A percentile compares a stretch with the other conserved stretches of the same genome.
Evolutionary conservation across 768 basidiomycete genomes (phyloP).

Genomic region (Ramaria sp.): DNA sequence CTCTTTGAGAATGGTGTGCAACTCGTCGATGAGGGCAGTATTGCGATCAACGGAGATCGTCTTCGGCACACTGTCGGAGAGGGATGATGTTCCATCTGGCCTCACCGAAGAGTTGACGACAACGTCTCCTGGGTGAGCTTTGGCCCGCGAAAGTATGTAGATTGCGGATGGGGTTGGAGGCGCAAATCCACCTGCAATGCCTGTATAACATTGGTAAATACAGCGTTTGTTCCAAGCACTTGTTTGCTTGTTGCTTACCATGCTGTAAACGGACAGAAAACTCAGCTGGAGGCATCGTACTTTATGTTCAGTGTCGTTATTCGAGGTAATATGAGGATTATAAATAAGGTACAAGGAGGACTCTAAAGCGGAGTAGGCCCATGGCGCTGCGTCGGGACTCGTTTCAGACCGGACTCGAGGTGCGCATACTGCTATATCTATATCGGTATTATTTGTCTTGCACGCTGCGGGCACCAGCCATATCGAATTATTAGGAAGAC

Average conservation of each 20-base stretch:
- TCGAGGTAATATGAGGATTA: too few species aligned
- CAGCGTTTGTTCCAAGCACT: too few species aligned
- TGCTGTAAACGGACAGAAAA: conserved; percentile 3
- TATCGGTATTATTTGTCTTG: too few species aligned
- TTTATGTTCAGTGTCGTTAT: too few species aligned
- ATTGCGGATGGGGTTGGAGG: conserved; percentile 52
- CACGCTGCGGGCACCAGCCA: too few species aligned
- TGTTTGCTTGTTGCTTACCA: not conserved
- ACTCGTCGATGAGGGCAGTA: conserved; percentile 38
- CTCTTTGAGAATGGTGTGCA: conserved; percentile 46
- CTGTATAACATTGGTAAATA: conserved; percentile 24
- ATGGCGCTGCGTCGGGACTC: too few species aligned
- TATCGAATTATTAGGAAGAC: too few species aligned
- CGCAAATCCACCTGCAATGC: conserved; percentile 67
- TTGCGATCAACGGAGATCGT: conserved; percentile 21
- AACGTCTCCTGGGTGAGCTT: conserved; percentile 25
- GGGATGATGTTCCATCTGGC: conserved; percentile 32
- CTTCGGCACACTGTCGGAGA: conserved; percentile 32
- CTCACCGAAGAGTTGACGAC: conserved; percentile 38
- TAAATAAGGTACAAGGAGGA: too few species aligned
- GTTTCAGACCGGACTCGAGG: too few species aligned
- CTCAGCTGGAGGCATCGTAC: not conserved
- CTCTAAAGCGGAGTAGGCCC: too few species aligned
- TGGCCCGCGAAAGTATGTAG: conserved; percentile 37
- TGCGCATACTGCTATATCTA: too few species aligned